Conservation (phyloP, 371 early-diverging fungal genomes). For the Syncephalastrum contaminatum region DNA sequence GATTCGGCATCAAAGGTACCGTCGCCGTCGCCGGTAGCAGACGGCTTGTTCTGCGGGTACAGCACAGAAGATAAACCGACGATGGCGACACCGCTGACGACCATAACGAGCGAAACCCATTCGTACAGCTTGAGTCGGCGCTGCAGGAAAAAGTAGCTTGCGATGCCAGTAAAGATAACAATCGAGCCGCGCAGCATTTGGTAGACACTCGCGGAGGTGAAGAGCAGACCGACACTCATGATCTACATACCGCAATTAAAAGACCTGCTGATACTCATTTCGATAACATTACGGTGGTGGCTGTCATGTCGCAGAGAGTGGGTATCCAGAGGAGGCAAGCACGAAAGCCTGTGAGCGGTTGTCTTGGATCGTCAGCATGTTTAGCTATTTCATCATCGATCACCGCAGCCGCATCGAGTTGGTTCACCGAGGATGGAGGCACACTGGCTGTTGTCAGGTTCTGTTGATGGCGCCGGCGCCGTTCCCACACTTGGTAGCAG, state of each 20-base stretch:
- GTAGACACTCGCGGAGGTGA: slow-evolving; percentile 91
- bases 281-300: slow-evolving; percentile 71
- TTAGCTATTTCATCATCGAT: slow-evolving; percentile 26
- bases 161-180: slow-evolving; percentile 89
- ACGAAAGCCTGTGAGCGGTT: slow-evolving; percentile 55
- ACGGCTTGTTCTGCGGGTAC: slow-evolving; percentile 41
- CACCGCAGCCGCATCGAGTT: slow-evolving; percentile 35
- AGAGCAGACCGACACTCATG: slow-evolving; percentile 95
- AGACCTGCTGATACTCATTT: slow-evolving; percentile 23
- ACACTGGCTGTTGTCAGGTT: slow-evolving; percentile 3
- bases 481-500: slow-evolving; percentile 34
- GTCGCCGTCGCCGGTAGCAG: slow-evolving; percentile 1
- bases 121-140: slow-evolving; percentile 75
- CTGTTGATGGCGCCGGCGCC: neutral
- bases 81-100: slow-evolving; percentile 80
- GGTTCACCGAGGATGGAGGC: slow-evolving; percentile 44
- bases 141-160: slow-evolving; percentile 83
- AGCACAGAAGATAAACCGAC: slow-evolving; percentile 80
- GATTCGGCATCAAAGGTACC: slow-evolving; percentile 28
- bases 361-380: slow-evolving; percentile 8
- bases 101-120: slow-evolving; percentile 79
- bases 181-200: slow-evolving; percentile 97
- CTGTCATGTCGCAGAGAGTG: slow-evolving; percentile 88
- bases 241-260: slow-evolving; percentile 24
- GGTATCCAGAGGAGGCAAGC: slow-evolving; percentile 85